Percentiles rank a stretch among this genome's conserved stretches.
These are phyloP conservation scores for Taphrina populina DNA, from an alignment of 1,139 yeast species.

Conservation along the genomic window DNA sequence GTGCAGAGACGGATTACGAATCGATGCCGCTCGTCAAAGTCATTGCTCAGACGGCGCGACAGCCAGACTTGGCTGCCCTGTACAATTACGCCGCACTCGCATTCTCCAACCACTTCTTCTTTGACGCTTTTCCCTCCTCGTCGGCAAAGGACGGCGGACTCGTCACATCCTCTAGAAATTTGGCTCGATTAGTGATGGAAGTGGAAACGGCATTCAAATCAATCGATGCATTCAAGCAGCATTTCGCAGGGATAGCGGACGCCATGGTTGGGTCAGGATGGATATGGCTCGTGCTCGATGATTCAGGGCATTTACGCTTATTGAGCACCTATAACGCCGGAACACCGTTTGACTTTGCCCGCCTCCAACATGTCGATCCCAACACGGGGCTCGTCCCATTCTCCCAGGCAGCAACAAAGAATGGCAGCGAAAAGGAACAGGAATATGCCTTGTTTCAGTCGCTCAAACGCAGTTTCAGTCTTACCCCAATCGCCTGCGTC, in stretches of 20 bases:
- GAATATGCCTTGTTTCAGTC: conserved; percentile 15
- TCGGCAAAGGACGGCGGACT: conserved; percentile 33
- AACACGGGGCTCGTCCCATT: conserved; percentile 63
- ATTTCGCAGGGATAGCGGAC: conserved; percentile 58
- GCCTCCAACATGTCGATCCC: conserved; percentile 72
- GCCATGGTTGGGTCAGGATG: conserved; percentile 73
- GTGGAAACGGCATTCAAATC: conserved; percentile 43
- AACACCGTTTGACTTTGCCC: conserved; percentile 77
- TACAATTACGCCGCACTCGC: conserved; percentile 90
- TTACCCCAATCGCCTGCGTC: conserved; percentile 72
- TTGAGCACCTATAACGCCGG: conserved; percentile 77
- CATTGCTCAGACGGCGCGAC: conserved; percentile 67
- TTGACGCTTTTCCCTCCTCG: conserved; percentile 57
- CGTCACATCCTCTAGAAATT: neutral
- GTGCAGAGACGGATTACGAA: conserved; percentile 38
- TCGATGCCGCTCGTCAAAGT: conserved; percentile 50
- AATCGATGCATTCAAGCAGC: conserved; percentile 56
- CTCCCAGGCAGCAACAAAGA: conserved; percentile 4
- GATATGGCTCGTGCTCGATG: conserved; percentile 78
- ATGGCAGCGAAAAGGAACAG: too few species aligned
- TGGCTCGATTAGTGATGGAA: neutral
- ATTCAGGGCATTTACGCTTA: conserved; percentile 63
- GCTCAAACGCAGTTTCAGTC: conserved; percentile 16
- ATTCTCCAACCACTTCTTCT: conserved; percentile 86
- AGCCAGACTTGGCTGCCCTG: conserved; percentile 64